A percentile compares a stretch with the other conserved stretches of the same genome.
These are phyloP conservation scores for Ceratocystis destructans DNA, from an alignment of 2,329 filamentous ascomycete species.

Conservation along the genomic window DNA sequence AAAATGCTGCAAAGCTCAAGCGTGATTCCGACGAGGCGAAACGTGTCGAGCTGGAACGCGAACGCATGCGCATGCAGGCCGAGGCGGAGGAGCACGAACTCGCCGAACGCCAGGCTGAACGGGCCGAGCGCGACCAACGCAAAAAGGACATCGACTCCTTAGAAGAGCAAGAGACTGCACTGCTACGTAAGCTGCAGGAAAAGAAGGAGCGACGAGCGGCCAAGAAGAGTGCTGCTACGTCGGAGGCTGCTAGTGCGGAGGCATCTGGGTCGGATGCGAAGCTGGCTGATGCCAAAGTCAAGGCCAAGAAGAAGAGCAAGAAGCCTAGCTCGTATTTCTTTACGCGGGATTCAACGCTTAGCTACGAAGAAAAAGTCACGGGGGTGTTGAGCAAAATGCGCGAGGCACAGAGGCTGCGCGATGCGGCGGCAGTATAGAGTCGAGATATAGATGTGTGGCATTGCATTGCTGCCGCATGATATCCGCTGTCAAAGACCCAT, in stretches of 20 bases:
- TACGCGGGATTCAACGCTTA: slow-evolving; percentile 18
- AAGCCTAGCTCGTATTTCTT: slow-evolving; percentile 18
- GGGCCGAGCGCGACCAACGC: slow-evolving; percentile 23
- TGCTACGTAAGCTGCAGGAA: slow-evolving; percentile 20
- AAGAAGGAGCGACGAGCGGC: slow-evolving; percentile 28
- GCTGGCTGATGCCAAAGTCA: slow-evolving; percentile 6
- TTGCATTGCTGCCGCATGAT: neutral
- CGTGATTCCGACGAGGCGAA: slow-evolving; percentile 35
- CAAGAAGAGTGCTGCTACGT: slow-evolving; percentile 22
- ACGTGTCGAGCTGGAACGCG: slow-evolving; percentile 29
- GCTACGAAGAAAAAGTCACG: slow-evolving; percentile 20
- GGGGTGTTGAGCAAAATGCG: slow-evolving; percentile 27
- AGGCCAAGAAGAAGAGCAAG: slow-evolving; percentile 15
- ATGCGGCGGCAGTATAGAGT: slow-evolving; percentile 21
- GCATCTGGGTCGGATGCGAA: slow-evolving; percentile 7
- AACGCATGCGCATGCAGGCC: slow-evolving; percentile 25
- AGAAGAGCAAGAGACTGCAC: slow-evolving; percentile 23
- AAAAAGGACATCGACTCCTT: slow-evolving; percentile 22
- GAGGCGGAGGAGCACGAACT: slow-evolving; percentile 24
- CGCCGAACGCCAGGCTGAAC: neutral
- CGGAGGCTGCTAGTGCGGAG: slow-evolving; percentile 16
- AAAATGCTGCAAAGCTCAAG: slow-evolving; percentile 50
- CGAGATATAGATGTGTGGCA: neutral
- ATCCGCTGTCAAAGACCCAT: neutral
- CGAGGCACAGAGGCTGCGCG: slow-evolving; percentile 27